phyloP scores from a whole-genome alignment of 441 rosid genomes.

The Breynia disticha region DNA sequence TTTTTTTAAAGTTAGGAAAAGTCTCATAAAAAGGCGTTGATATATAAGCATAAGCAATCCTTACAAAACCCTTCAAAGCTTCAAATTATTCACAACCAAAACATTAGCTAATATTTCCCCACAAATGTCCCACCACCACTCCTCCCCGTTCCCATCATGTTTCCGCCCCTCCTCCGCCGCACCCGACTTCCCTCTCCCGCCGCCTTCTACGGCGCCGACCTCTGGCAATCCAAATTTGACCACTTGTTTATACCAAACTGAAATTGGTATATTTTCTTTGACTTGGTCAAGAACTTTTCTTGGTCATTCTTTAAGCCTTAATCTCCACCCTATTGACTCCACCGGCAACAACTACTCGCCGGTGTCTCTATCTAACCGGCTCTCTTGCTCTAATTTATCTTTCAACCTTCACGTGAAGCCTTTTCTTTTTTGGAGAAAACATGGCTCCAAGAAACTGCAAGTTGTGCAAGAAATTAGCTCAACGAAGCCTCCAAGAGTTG shows the following conservation, averaged over 20 bases:
- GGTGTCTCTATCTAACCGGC: conserved; percentile 35
- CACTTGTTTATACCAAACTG: conserved; percentile 66
- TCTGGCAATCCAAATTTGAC: conserved; percentile 52
- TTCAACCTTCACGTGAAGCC: conserved; percentile 63
- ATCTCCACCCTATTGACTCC: conserved; percentile 49
- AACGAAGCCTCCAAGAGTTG: conserved; percentile 23
- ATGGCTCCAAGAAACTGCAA: conserved; percentile 47
- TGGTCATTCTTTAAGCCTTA: conserved; percentile 70
- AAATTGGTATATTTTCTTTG: conserved; percentile 67
- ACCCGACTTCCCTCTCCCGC: conserved; percentile 14
- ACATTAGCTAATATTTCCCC: too few species aligned
- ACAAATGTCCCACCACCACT: conserved; percentile 30
- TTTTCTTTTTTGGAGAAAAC: conserved; percentile 60
- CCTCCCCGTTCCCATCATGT: conserved; percentile 48
- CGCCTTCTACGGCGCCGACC: conserved; percentile 18
- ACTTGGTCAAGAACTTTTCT: conserved; percentile 67
- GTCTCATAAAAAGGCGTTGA: too few species aligned
- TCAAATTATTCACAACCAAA: not conserved
- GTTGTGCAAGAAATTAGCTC: conserved; percentile 1
- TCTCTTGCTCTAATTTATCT: conserved; percentile 41
- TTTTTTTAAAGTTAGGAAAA: too few species aligned
- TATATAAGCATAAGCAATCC: not conserved
- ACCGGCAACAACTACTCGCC: conserved; percentile 28
- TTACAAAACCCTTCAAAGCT: not conserved
- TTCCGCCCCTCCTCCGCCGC: conserved; percentile 40